Base-by-base conservation (phyloP, 495 filamentous ascomycete species). In the Penicillium flavigenum region DNA sequence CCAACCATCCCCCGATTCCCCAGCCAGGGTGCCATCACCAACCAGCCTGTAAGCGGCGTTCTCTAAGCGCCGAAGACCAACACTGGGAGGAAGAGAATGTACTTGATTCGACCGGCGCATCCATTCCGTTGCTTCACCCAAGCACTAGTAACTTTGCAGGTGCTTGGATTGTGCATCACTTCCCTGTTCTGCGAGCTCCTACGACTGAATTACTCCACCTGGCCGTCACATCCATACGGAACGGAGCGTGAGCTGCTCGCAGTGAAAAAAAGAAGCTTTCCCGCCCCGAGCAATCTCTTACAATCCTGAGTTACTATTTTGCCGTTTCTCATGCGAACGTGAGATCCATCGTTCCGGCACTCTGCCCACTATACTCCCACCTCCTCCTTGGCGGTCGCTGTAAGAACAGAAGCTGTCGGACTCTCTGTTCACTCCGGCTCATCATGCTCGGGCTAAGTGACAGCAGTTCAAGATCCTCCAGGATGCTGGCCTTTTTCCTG, bases 221-320 rank as follows among this genome's bases (percentile, higher is more conserved):
- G 46, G 56, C 47, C 60, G 49, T 62, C 63, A 51, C 58, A 57
- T 58, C 56, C 51, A 46, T 51, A 47, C 46, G 29, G 42, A 56
- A 27, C 54, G 36, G 34, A 47, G 51, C 16, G 26, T 42, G 26
- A 56, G 22, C 49, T 59, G 51, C 26, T 39, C 51, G 45, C 52
- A 64, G 54, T 66, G 63, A 66, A 69, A 66, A 49, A 69, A 63
- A 69, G 63, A 69, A 66, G 63, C 58, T 63, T 65, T 59, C 52
- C 58, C 65, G 60, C 53, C 45, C 39, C 10, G 38, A 36, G 16
- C 17, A 55, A 16, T 11, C 24, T 26, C 36, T 27, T 29, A 48
- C 29, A 14, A 3, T 31, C 49, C 38, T 42, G 42, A 45, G 29
- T 47, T 56, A 54, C 49, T 12, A 14, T 41, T 50, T 50, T 44